Conservation (phyloP, 495 filamentous ascomycete species). For the Neurospora pannonica region DNA sequence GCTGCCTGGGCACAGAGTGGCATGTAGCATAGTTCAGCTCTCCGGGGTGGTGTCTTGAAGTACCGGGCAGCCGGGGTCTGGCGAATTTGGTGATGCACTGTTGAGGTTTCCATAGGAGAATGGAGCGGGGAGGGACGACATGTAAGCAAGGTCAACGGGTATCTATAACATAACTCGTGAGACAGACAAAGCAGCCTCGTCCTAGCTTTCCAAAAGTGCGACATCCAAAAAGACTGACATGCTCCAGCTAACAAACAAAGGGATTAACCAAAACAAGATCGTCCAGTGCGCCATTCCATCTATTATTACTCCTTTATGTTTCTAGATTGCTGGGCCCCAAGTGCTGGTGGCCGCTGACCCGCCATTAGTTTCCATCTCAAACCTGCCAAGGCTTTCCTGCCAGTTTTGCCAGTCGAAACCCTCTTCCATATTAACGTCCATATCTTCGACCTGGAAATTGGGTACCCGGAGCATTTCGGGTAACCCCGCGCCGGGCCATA, state of each 20-base stretch:
- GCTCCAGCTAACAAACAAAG: not conserved
- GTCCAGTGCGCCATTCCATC: not conserved
- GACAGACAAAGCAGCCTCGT: not conserved
- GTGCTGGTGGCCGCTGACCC: conserved; percentile 9
- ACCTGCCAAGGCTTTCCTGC: conserved; percentile 29
- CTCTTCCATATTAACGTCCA: conserved; percentile 33
- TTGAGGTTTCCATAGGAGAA: too few relatives aligned
- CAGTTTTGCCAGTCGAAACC: conserved; percentile 40
- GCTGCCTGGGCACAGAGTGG: too few relatives aligned
- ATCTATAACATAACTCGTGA: not conserved
- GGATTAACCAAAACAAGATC: not conserved
- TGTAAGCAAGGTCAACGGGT: not conserved
- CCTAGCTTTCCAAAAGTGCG: not conserved
- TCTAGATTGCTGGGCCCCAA: conserved; percentile 9
- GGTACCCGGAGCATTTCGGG: conserved; percentile 9
- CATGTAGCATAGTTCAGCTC: too few relatives aligned
- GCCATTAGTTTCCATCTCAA: conserved; percentile 22
- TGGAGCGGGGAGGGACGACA: too few relatives aligned
- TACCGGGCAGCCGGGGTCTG: too few relatives aligned
- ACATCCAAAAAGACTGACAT: not conserved
- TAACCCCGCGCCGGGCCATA: conserved; percentile 25
- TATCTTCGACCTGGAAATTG: conserved; percentile 21
- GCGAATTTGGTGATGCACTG: too few relatives aligned
- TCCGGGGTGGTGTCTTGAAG: too few relatives aligned
- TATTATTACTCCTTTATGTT: not conserved